These are phyloP conservation scores for Teunomyces funiuensis DNA, from an alignment of 805 yeast genomes.

Conservation along the genomic window DNA sequence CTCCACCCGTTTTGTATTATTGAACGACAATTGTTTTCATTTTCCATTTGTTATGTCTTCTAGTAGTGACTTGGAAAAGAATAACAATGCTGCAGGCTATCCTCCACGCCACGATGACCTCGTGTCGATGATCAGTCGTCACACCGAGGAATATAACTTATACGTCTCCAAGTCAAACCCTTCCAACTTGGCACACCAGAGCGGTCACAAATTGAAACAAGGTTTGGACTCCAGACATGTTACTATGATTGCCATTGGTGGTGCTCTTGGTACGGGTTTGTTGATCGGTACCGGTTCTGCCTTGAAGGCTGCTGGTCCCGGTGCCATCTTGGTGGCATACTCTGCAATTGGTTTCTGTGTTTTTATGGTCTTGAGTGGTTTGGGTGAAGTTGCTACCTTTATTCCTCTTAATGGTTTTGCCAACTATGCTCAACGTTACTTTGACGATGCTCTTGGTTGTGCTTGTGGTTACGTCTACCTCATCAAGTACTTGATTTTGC, in stretches of 20 bases:
- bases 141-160: conserved; percentile 49
- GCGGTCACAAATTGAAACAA: conserved; percentile 17
- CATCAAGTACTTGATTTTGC: conserved; percentile 52
- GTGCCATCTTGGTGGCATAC: conserved; percentile 62
- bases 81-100: conserved; percentile 6
- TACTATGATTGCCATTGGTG: conserved; percentile 78
- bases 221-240: conserved; percentile 57
- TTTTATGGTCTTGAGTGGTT: conserved; percentile 63
- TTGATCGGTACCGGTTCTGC: conserved; percentile 76
- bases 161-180: conserved; percentile 49
- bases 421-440: conserved; percentile 61
- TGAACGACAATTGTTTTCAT: not conserved
- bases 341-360: conserved; percentile 70
- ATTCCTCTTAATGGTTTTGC: conserved; percentile 69
- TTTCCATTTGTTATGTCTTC: conserved; percentile 3
- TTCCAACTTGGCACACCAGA: conserved; percentile 30
- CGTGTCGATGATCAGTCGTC: conserved; percentile 36
- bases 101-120: conserved; percentile 14
- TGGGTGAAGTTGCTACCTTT: conserved; percentile 69
- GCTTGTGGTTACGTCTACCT: conserved; percentile 67
- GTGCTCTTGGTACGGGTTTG: conserved; percentile 80
- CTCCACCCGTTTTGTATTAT: not conserved
- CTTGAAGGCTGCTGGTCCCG: conserved; percentile 70
- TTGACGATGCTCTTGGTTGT: conserved; percentile 66
- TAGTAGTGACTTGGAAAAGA: conserved; percentile 16